Evolutionary conservation across 2,329 filamentous ascomycete genomes (phyloP), one percentile per base, ranked within the genome.

Genomic region (Cladosporium velox): DNA sequence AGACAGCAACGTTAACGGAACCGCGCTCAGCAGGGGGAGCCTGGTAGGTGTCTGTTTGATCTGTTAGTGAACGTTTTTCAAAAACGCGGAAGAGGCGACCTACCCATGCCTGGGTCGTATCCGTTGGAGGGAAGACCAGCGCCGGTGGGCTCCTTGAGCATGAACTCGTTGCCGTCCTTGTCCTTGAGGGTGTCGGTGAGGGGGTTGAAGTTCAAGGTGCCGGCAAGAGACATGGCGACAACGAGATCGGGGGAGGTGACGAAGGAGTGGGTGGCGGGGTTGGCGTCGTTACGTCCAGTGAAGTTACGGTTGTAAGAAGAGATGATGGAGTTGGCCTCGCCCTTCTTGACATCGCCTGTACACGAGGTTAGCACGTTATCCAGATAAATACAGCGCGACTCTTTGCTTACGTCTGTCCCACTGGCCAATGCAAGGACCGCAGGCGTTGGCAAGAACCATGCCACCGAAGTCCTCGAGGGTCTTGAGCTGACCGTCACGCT

Each of bases 271-370:
- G 93, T 97, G 65, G 92, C 92, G 49, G 93, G 93, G 86, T 97
- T 98, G 72, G 91, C 58, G 74, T 97, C 93, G 81, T 98, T 98
- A 79, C 95, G 92, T 72, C 94, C 94, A 68, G 94, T 98, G 85
- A 99, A 98, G 89, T 99, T 98, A 82, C 95, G 93, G 90, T 99
- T 99, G 90, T 97, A 99, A 32, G 95, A 98, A 57, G 93, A 97
- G 79, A 99, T 85, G 79, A 99, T 99, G 7, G 93, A 96, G 89
- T 99, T 99, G 76, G 93, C 85, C 74, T 91, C 89, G 72, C 94
- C 94, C 88, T 98, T 97, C 87, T 93, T 91, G 65, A 97, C 92
- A 74, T 98, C 94, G 71, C 24, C 24, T 24, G 24, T 24, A 24
- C 24, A 24, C 24, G 24, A 24, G 24, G 24, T 24, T 24, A 24